A percentile compares a stretch with the other conserved stretches of the same genome.
These are phyloP conservation scores for Salvia splendens DNA, from an alignment of 257 asterid species.

Conservation along the genomic window DNA sequence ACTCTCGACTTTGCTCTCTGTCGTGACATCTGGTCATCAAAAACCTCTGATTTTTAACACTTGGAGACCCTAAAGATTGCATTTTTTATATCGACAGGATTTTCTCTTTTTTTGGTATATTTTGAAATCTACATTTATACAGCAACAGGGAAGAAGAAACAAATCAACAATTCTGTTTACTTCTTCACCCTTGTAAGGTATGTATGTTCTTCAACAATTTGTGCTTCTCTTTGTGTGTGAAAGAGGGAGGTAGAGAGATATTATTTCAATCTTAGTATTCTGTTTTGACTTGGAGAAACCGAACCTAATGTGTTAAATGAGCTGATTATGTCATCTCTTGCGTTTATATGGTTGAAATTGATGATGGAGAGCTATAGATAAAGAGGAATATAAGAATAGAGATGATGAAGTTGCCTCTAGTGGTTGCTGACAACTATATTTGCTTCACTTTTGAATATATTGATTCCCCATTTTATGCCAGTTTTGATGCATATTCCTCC, in stretches of 20 bases:
- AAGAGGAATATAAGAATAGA: slow-evolving; percentile 36
- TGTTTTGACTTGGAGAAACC: not conserved
- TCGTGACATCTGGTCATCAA: slow-evolving; percentile 40
- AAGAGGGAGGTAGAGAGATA: not conserved
- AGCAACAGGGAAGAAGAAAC: not conserved
- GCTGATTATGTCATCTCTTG: slow-evolving; percentile 25
- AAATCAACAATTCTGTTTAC: not conserved
- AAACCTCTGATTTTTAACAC: slow-evolving; percentile 37
- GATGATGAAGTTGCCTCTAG: slow-evolving; percentile 37
- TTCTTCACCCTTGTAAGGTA: slow-evolving; percentile 30
- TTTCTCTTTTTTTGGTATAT: not conserved
- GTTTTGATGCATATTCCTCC: slow-evolving; percentile 47
- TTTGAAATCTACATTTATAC: slow-evolving; percentile 19
- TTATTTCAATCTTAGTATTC: not conserved
- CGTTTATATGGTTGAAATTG: slow-evolving; percentile 28
- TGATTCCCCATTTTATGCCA: slow-evolving; percentile 40
- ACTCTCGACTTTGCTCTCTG: slow-evolving; percentile 36
- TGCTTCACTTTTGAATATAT: slow-evolving; percentile 37
- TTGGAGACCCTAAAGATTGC: slow-evolving; percentile 5
- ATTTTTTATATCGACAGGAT: slow-evolving; percentile 20
- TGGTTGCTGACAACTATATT: slow-evolving; percentile 34
- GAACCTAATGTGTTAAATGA: slow-evolving; percentile 22
- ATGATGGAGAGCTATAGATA: slow-evolving; percentile 35
- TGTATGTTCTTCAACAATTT: not conserved
- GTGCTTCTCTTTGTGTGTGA: not conserved